These are phyloP conservation scores for Panellus pusillus DNA, from an alignment of 768 basidiomycete genomes.

Conservation along the genomic window DNA sequence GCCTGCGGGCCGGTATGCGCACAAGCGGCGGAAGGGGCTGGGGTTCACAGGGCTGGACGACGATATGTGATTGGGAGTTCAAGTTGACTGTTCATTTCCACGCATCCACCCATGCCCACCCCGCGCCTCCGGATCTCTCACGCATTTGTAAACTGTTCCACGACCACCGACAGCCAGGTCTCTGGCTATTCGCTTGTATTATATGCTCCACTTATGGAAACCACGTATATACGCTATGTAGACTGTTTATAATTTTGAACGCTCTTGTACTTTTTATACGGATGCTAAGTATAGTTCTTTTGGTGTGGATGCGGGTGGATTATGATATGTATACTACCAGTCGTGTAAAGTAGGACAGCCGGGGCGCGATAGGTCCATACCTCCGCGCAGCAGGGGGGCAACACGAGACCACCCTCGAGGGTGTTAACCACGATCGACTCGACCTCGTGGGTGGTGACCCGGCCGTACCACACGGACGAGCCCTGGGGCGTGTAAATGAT, in stretches of 20 bases:
- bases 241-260: not conserved
- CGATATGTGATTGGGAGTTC: conserved; percentile 19
- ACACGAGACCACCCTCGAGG: conserved; percentile 67
- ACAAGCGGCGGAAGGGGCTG: conserved; percentile 48
- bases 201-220: conserved; percentile 6
- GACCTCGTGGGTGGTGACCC: conserved; percentile 88
- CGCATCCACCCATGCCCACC: not conserved
- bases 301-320: not conserved
- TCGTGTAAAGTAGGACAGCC: conserved; percentile 67
- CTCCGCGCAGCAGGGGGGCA: conserved; percentile 86
- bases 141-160: conserved; percentile 13
- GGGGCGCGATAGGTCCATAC: conserved; percentile 74
- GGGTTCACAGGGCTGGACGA: conserved; percentile 43
- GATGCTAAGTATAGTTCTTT: not conserved
- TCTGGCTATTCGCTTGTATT: conserved; percentile 1
- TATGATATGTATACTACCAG: conserved; percentile 47
- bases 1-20: conserved; percentile 72
- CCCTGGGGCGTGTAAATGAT: conserved; percentile 85
- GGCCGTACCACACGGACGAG: conserved; percentile 89
- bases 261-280: conserved; percentile 7
- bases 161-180: not conserved
- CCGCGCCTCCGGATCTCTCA: conserved; percentile 1
- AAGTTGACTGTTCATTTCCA: not conserved
- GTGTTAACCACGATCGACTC: conserved; percentile 86
- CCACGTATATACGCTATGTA: conserved; percentile 7